Evolutionary conservation across 2,329 filamentous ascomycete species (phyloP).

Genomic region (Claviceps fusiformis): DNA sequence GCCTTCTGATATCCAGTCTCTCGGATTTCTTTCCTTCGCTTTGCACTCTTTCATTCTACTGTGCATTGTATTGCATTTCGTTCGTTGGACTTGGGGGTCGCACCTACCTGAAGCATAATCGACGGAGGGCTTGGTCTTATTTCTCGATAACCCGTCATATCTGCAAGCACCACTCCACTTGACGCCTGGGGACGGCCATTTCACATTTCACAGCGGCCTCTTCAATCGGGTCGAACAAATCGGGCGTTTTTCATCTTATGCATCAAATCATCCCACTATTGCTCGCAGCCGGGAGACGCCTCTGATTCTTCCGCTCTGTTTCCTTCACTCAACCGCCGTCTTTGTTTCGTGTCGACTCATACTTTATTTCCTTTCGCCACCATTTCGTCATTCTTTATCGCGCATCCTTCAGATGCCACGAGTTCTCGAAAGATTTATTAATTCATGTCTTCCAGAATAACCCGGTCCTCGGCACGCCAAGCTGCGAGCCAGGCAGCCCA

Average conservation of each 20-base stretch:
- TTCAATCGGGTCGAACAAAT: background rate
- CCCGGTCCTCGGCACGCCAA: constrained; percentile 86
- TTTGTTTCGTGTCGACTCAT: background rate
- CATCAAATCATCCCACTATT: constrained; percentile 5
- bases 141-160: background rate
- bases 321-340: background rate
- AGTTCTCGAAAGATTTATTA: constrained; percentile 9
- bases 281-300: background rate
- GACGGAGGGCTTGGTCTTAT: background rate
- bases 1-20: background rate
- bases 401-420: constrained; percentile 12
- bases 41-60: background rate
- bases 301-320: background rate
- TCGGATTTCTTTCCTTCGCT: background rate
- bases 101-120: background rate
- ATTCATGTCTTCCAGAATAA: constrained; percentile 96
- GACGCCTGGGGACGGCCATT: background rate
- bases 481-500: constrained; percentile 51
- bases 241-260: constrained; percentile 1
- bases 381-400: constrained; percentile 16
- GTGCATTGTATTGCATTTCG: background rate
- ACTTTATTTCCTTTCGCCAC: background rate
- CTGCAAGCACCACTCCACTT: constrained; percentile 2
- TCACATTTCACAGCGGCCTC: background rate
- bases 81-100: background rate